Evolutionary conservation across 441 rosid genomes (phyloP).

Genomic region (Oxalis stricta): DNA sequence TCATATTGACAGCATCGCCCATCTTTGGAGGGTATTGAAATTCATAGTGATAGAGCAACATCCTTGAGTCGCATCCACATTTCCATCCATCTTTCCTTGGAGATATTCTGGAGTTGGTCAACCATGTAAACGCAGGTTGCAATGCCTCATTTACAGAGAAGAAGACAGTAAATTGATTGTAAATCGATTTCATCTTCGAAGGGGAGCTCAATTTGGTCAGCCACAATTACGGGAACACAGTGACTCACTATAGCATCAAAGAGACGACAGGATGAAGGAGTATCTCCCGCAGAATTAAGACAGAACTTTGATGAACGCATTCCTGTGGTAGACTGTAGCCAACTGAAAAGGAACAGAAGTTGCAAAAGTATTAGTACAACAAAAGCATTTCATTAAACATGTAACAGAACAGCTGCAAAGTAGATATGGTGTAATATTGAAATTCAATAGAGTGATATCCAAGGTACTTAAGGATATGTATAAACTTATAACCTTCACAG

Average conservation of each 20-base stretch:
- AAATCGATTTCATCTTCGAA: conserved; percentile 86
- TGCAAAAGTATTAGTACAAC: background rate
- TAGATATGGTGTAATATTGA: too few species aligned
- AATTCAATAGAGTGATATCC: too few species aligned
- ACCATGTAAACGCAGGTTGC: conserved; percentile 61
- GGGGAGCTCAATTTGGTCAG: conserved; percentile 80
- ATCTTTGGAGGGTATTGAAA: conserved; percentile 70
- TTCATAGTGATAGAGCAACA: conserved; percentile 66
- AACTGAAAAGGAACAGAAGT: conserved; percentile 10
- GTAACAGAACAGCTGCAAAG: too few species aligned
- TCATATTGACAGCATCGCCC: conserved; percentile 72
- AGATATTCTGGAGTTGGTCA: conserved; percentile 46
- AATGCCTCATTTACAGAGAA: conserved; percentile 65
- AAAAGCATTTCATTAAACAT: background rate
- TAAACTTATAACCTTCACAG: too few species aligned
- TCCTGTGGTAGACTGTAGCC: conserved; percentile 61
- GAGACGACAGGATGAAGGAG: conserved; percentile 92
- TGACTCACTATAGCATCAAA: conserved; percentile 91
- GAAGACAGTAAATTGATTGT: conserved; percentile 61
- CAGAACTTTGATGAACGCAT: conserved; percentile 93
- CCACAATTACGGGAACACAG: conserved; percentile 81
- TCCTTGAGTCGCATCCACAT: conserved; percentile 74
- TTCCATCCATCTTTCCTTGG: conserved; percentile 59
- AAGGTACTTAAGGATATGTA: too few species aligned
- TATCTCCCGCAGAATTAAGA: conserved; percentile 86